These are phyloP conservation scores for Plasmodium gaboni DNA, from an alignment of 169 alveolate genomes.

Conservation along the genomic window DNA sequence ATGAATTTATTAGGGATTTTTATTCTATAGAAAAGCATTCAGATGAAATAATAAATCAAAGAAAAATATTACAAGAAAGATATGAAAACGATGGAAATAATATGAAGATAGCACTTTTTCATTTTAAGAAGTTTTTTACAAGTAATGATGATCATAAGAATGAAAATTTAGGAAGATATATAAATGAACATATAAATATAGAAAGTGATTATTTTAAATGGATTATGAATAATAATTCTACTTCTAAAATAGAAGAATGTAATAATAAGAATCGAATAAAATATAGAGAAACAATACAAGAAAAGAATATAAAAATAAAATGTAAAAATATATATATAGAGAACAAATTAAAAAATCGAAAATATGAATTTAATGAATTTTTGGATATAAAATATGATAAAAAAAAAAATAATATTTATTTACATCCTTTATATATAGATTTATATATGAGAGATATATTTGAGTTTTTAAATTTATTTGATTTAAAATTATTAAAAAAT, in stretches of 20 bases:
- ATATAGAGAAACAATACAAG: constrained; percentile 48
- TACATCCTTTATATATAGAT: constrained; percentile 42
- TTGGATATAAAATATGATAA: constrained; percentile 28
- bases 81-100: constrained; percentile 62
- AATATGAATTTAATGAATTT: constrained; percentile 56
- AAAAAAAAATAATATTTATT: constrained; percentile 30
- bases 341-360: constrained; percentile 35
- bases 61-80: constrained; percentile 52
- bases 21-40: constrained; percentile 26
- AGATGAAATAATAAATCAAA: constrained; percentile 8
- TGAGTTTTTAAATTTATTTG: constrained; percentile 38
- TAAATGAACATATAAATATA: constrained; percentile 20
- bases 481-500: constrained; percentile 22
- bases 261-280: constrained; percentile 5
- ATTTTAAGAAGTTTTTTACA: constrained; percentile 20
- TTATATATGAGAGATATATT: constrained; percentile 63
- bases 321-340: constrained; percentile 57
- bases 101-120: constrained; percentile 21
- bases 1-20: constrained; percentile 32
- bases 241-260: constrained; percentile 14
- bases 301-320: constrained; percentile 31
- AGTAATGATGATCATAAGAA: constrained; percentile 6
- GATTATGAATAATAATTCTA: constrained; percentile 18
- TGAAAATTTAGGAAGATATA: neutral
- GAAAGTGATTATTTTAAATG: constrained; percentile 33